Evolutionary conservation across 1,284 basidiomycete species (phyloP).

Genomic region (Apiotrichum laibachii): DNA sequence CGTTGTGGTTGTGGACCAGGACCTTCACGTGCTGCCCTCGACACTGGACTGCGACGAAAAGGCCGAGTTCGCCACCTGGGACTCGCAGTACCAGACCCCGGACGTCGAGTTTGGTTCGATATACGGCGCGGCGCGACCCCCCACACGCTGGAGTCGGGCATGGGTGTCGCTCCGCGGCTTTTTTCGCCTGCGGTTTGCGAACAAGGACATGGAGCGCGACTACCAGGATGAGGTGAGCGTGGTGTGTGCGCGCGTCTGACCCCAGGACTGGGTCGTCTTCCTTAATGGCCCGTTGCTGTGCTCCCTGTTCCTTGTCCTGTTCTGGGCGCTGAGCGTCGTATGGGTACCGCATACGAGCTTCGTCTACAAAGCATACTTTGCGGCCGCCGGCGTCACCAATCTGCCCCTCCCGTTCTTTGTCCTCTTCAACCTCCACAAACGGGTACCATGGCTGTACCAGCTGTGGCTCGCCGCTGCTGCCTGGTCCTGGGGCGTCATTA

Average conservation of each 20-base stretch:
- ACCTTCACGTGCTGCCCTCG: neutral
- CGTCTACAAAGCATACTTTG: constrained; percentile 46
- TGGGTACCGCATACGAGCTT: constrained; percentile 67
- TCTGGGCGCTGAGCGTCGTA: constrained; percentile 69
- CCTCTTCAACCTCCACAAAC: constrained; percentile 27
- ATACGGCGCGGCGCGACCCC: neutral
- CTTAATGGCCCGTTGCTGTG: constrained; percentile 15
- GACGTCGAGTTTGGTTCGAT: neutral
- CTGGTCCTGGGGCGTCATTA: constrained; percentile 38
- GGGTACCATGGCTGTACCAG: constrained; percentile 34
- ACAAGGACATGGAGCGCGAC: neutral
- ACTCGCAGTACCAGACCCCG: neutral
- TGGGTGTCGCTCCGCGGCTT: neutral
- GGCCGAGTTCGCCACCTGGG: neutral
- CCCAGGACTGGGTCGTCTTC: neutral
- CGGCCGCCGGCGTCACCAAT: constrained; percentile 36
- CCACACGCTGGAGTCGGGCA: neutral
- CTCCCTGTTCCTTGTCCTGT: constrained; percentile 45
- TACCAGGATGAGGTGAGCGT: neutral
- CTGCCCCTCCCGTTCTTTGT: constrained; percentile 41
- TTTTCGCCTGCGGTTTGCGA: neutral
- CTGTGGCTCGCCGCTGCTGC: constrained; percentile 37
- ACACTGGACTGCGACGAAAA: neutral
- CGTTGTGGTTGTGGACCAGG: neutral
- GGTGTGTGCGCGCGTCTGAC: neutral